These are phyloP conservation scores for Micractinium sp. DNA, from an alignment of 139 green algal genomes.

Conservation along the genomic window DNA sequence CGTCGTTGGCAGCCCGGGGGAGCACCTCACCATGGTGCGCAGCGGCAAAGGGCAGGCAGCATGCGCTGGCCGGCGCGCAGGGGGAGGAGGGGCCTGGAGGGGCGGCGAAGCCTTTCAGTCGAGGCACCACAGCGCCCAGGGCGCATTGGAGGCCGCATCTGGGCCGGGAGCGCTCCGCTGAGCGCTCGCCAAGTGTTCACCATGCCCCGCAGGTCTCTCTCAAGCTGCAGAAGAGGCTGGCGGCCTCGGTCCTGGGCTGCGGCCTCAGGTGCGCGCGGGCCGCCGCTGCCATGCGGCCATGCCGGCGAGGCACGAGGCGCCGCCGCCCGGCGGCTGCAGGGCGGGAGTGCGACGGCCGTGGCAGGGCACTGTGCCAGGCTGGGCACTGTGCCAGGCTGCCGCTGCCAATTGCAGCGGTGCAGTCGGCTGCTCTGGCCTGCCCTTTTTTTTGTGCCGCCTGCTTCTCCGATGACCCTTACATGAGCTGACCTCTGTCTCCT, in stretches of 20 bases:
- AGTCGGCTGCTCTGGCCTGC: too few species aligned
- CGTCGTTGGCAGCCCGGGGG: not conserved
- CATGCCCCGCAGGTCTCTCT: constrained; percentile 81
- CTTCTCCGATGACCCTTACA: too few species aligned
- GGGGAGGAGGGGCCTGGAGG: constrained; percentile 26
- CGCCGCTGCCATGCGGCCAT: constrained; percentile 1
- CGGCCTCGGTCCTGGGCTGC: constrained; percentile 93
- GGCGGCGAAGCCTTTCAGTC: too few species aligned
- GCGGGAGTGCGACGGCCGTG: too few species aligned
- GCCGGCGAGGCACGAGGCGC: not conserved
- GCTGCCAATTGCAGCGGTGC: too few species aligned
- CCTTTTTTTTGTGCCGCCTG: too few species aligned
- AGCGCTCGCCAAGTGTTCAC: not conserved
- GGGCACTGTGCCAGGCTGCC: too few species aligned
- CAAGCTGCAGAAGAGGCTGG: constrained; percentile 99
- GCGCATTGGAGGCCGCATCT: not conserved
- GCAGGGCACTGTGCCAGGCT: too few species aligned
- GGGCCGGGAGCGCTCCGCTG: not conserved
- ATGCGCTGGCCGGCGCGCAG: constrained; percentile 4
- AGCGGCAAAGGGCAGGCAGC: constrained; percentile 9
- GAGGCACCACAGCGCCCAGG: too few species aligned
- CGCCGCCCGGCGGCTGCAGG: not conserved
- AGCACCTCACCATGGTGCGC: constrained; percentile 15
- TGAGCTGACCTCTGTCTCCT: too few species aligned
- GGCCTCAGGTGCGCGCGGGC: constrained; percentile 77